These are phyloP conservation scores for Lodderomyces beijingensis DNA, from an alignment of 1,139 yeast genomes.

Conservation along the genomic window DNA sequence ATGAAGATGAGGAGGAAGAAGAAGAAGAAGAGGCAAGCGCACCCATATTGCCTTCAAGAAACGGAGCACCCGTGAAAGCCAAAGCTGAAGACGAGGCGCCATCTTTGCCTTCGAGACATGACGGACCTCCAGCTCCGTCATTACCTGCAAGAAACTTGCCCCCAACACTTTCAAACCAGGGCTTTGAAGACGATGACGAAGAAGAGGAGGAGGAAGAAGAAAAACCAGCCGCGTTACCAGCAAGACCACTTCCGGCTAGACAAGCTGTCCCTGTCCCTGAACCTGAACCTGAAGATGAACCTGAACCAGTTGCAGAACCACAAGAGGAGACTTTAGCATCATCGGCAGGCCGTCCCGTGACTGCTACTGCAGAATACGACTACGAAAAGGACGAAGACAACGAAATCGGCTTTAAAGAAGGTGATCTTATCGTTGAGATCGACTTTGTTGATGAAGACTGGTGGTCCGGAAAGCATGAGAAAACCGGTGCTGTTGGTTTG, in stretches of 20 bases:
- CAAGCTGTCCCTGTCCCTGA: slow-evolving; percentile 10
- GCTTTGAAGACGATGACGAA: slow-evolving; percentile 15
- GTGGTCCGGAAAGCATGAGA: slow-evolving; percentile 82
- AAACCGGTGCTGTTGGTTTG: slow-evolving; percentile 69
- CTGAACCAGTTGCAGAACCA: slow-evolving; percentile 18
- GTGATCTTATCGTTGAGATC: slow-evolving; percentile 74
- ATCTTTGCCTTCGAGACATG: slow-evolving; percentile 8
- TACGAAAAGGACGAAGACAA: slow-evolving; percentile 78
- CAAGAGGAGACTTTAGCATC: slow-evolving; percentile 53
- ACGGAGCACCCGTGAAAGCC: too few relatives aligned
- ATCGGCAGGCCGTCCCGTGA: slow-evolving; percentile 47
- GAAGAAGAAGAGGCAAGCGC: slow-evolving; percentile 15
- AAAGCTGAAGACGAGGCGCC: too few relatives aligned
- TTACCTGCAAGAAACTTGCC: slow-evolving; percentile 20
- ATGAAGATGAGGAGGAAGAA: slow-evolving; percentile 16
- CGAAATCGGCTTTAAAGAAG: slow-evolving; percentile 79
- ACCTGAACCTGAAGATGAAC: slow-evolving; percentile 40
- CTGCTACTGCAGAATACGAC: slow-evolving; percentile 64
- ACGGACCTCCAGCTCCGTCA: slow-evolving; percentile 2
- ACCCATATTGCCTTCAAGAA: slow-evolving; percentile 17
- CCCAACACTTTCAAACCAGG: slow-evolving; percentile 17
- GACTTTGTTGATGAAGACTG: slow-evolving; percentile 93
- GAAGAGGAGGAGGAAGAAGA: slow-evolving; percentile 16
- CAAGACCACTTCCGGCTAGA: slow-evolving; percentile 18
- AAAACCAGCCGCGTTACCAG: slow-evolving; percentile 15